Evolutionary conservation across 805 yeast genomes (phyloP).

Genomic region (Metschnikowia reukaufii): DNA sequence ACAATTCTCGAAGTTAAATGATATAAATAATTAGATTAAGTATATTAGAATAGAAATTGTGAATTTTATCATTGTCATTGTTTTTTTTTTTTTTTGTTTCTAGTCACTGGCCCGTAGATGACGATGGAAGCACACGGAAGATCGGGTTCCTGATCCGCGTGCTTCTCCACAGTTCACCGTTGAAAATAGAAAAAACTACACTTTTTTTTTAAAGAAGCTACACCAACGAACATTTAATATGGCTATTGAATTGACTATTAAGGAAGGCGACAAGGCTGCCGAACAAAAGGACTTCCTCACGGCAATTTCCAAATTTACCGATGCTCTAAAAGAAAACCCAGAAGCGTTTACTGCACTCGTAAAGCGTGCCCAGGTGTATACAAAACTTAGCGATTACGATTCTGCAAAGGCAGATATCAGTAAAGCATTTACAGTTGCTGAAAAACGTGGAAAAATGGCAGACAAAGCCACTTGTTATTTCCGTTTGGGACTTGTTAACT

Average conservation of each 20-base stretch:
- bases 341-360: conserved; percentile 47
- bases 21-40: too few relatives aligned
- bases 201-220: too few relatives aligned
- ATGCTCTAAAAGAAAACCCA: conserved; percentile 44
- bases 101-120: not conserved
- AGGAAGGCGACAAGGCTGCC: conserved; percentile 33
- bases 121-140: conserved; percentile 1
- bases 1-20: too few relatives aligned
- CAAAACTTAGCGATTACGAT: conserved; percentile 48
- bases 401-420: conserved; percentile 47
- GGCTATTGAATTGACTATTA: conserved; percentile 40
- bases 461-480: conserved; percentile 51
- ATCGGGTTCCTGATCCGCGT: not conserved
- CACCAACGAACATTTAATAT: too few relatives aligned
- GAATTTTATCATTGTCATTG: not conserved
- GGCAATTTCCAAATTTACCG: conserved; percentile 44
- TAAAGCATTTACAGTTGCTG: conserved; percentile 47
- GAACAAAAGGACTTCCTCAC: conserved; percentile 37
- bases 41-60: not conserved
- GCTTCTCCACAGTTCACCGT: conserved; percentile 1
- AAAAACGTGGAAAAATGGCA: conserved; percentile 44
- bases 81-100: not conserved
- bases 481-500: conserved; percentile 47
- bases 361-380: conserved; percentile 50
- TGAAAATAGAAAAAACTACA: not conserved